These are phyloP conservation scores for Silybum marianum DNA, from an alignment of 129 eudicot genomes.

Conservation along the genomic window DNA sequence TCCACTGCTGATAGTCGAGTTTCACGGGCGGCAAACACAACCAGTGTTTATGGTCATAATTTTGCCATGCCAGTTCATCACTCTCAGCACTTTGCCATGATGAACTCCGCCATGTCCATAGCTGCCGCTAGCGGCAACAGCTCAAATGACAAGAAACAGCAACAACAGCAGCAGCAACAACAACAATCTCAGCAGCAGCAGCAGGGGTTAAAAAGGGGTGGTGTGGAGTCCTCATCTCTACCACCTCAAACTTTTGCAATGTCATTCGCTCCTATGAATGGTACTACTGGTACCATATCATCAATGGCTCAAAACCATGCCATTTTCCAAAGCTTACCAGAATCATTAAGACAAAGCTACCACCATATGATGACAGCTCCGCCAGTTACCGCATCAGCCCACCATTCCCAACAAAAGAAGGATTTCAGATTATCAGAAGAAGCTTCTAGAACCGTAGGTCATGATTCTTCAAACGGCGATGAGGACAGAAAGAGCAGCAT, in stretches of 20 bases:
- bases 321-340: constrained; percentile 61
- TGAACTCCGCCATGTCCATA: constrained; percentile 44
- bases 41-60: constrained; percentile 75
- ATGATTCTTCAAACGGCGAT: constrained; percentile 50
- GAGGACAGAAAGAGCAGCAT: constrained; percentile 64
- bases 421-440: constrained; percentile 61
- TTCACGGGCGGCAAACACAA: constrained; percentile 44
- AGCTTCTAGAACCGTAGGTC: constrained; percentile 45
- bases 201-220: constrained; percentile 44
- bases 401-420: constrained; percentile 67
- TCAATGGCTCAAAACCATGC: constrained; percentile 74
- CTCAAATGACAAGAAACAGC: constrained; percentile 70
- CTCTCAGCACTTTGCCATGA: constrained; percentile 61
- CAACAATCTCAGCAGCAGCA: constrained; percentile 59
- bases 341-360: constrained; percentile 59
- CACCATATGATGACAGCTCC: constrained; percentile 62
- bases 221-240: constrained; percentile 49
- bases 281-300: constrained; percentile 57
- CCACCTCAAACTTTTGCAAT: constrained; percentile 77
- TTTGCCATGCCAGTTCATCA: constrained; percentile 75
- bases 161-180: constrained; percentile 49
- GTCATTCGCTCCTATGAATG: constrained; percentile 83
- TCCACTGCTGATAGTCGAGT: constrained; percentile 71
- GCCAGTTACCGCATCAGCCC: constrained; percentile 47
- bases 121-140: constrained; percentile 35